Conservation (phyloP, 2,329 filamentous ascomycete species). For the Pseudogymnoascus sp. region DNA sequence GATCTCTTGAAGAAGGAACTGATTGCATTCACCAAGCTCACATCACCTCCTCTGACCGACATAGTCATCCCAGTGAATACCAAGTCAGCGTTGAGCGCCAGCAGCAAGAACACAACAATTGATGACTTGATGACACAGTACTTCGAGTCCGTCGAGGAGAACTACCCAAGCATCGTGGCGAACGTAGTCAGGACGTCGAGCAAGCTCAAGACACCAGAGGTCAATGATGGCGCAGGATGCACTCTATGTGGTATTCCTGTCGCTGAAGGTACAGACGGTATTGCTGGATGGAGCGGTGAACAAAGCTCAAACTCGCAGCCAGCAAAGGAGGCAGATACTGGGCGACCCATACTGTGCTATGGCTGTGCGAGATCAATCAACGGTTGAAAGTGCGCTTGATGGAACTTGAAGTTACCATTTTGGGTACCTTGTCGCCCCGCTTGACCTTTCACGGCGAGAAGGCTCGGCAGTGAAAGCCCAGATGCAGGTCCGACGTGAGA, state of each 20-base stretch:
- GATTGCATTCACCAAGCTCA: conserved; percentile 52
- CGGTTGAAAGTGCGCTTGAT: conserved; percentile 33
- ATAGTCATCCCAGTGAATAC: conserved; percentile 38
- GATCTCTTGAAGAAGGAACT: conserved; percentile 82
- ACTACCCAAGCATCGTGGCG: conserved; percentile 83
- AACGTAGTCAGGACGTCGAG: conserved; percentile 92
- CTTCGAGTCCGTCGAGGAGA: conserved; percentile 75
- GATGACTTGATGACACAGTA: conserved; percentile 86
- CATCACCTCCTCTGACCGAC: conserved; percentile 43
- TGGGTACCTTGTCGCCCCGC: not conserved
- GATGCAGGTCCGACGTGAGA: not conserved
- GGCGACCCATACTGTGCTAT: conserved; percentile 51
- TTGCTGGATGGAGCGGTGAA: conserved; percentile 53
- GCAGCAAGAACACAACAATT: conserved; percentile 67
- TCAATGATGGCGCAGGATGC: conserved; percentile 39
- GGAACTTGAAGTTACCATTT: not conserved
- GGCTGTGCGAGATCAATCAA: conserved; percentile 62
- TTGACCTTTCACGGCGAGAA: not conserved
- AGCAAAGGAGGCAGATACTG: conserved; percentile 22
- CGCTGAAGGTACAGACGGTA: conserved; percentile 53
- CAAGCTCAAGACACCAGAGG: conserved; percentile 55
- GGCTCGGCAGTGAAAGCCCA: not conserved
- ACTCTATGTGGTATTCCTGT: conserved; percentile 63
- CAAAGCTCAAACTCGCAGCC: conserved; percentile 32
- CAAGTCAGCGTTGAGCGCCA: conserved; percentile 25